Evolutionary conservation across 352 stramenopile genomes (phyloP), one percentile per base, ranked within the genome.

Genomic region (Phytophthora rubi): DNA sequence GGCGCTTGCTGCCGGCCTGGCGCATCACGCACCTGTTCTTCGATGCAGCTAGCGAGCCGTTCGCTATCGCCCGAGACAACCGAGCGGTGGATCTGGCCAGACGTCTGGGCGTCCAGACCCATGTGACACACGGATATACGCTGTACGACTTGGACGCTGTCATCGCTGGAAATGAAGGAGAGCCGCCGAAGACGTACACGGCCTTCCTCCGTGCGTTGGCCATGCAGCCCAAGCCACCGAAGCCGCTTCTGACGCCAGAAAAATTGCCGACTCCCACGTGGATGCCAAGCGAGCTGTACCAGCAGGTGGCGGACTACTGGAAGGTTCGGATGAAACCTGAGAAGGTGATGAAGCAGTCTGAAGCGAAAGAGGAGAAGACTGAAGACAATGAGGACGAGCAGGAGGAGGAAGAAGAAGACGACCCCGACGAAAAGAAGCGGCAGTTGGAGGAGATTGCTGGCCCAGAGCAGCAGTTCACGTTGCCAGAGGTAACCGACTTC

Each of bases 21-120:
- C 79, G 83, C 21, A 91, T 98, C 63, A 96, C 86, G 15, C 85
- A 97, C 58, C 62, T 98, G 33, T 98, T 89, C 47, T 98, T 97
- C 63, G 96, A 99, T 63, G 82, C 75, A 42, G 92, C 98, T 15
- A 97, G 77, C 55, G 95, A 98, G 79, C 93, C 92, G 1, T 98
- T 98, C 62, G 94, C 94, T 15, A 81, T 90, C 32, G 55, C 83
- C 52, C 81, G 95, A 47, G 95, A 98, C 78, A 62, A 81, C 4
- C 68, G 78, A 23, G 87, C 98, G 15, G 49, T 77, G 6, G 74
- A 62, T 12, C 59, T 94, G 26, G 89, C 83, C 0, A 73, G 77
- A 32, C 48, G 65, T 52, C 61, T 84, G 8, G 75, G 82, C 15
- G 79, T 98, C 21, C 58, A 91, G n/a, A 86, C 98, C 2, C 75